A percentile compares a stretch with the other conserved stretches of the same genome.
phyloP scores from a whole-genome alignment of 108 stramenopile genomes.

The Cyclotella atomus region DNA sequence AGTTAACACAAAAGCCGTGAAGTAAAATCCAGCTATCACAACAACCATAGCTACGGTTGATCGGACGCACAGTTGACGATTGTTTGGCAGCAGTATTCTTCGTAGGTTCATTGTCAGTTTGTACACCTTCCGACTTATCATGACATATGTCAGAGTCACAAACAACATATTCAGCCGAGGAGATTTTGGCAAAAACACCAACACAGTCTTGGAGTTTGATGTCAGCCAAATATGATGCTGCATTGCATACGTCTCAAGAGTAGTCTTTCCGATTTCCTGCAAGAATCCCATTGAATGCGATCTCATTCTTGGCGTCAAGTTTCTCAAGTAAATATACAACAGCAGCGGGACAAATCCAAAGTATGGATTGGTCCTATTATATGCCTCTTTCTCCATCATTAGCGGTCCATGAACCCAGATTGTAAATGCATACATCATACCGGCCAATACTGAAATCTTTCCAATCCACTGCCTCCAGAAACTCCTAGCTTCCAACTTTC shows the following conservation, averaged over 20 bases:
- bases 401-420: constrained; percentile 86
- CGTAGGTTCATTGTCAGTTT: constrained; percentile 67
- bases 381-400: constrained; percentile 75
- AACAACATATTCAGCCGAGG: constrained; percentile 80
- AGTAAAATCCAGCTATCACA: constrained; percentile 51
- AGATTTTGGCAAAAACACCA: constrained; percentile 80
- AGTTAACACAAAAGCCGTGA: constrained; percentile 51
- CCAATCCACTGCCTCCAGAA: constrained; percentile 55
- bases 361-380: constrained; percentile 97
- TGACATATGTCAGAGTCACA: constrained; percentile 71
- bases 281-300: constrained; percentile 84
- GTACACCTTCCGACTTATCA: constrained; percentile 66
- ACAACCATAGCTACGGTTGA: constrained; percentile 52
- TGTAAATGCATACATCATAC: constrained; percentile 59
- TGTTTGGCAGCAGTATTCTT: constrained; percentile 77
- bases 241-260: constrained; percentile 97
- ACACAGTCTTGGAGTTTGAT: constrained; percentile 79
- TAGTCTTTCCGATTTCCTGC: constrained; percentile 95
- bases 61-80: constrained; percentile 54
- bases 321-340: constrained; percentile 94
- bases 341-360: constrained; percentile 93
- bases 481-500: constrained; percentile 78
- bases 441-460: constrained; percentile 63
- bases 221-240: constrained; percentile 99
- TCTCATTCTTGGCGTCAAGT: constrained; percentile 87